A percentile compares a stretch with the other conserved stretches of the same genome.
phyloP scores from a whole-genome alignment of 1,284 basidiomycete species.

The Ustilago curta region DNA sequence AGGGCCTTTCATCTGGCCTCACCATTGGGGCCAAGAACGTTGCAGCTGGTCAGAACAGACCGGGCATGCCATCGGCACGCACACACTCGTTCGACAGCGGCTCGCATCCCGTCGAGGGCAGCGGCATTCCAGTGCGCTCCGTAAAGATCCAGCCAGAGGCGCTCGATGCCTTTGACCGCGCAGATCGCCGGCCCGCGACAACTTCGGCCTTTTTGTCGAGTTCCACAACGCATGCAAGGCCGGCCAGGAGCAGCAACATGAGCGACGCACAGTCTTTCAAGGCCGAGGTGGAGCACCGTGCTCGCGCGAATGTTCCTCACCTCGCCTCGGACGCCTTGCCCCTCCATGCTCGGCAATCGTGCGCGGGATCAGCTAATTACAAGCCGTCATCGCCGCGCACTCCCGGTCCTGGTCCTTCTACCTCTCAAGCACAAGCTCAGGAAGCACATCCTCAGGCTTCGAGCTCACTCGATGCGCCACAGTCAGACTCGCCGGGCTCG shows the following conservation, averaged over 20 bases:
- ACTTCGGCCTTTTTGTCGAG: slow-evolving; percentile 26
- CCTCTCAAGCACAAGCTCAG: neutral
- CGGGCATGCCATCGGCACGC: slow-evolving; percentile 11
- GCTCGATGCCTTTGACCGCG: slow-evolving; percentile 42
- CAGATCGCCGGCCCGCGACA: slow-evolving; percentile 20
- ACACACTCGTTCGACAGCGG: slow-evolving; percentile 46
- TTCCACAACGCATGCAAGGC: slow-evolving; percentile 19
- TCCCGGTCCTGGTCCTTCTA: neutral
- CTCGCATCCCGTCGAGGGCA: slow-evolving; percentile 68
- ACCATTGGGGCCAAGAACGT: slow-evolving; percentile 18
- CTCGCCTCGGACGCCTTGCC: slow-evolving; percentile 20
- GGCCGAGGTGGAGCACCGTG: slow-evolving; percentile 38
- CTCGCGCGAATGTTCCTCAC: slow-evolving; percentile 26
- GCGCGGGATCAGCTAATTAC: neutral
- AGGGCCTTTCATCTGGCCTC: slow-evolving; percentile 14
- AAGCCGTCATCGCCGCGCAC: neutral
- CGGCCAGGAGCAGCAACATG: slow-evolving; percentile 8
- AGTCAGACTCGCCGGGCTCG: slow-evolving; percentile 21
- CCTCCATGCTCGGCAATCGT: slow-evolving; percentile 10
- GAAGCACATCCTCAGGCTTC: slow-evolving; percentile 9
- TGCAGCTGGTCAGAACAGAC: slow-evolving; percentile 8
- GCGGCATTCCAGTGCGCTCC: slow-evolving; percentile 69
- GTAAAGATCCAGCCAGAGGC: slow-evolving; percentile 66
- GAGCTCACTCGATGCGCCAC: slow-evolving; percentile 1
- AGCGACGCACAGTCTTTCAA: slow-evolving; percentile 44